Percentiles rank a stretch among this genome's conserved stretches.
Evolutionary conservation across 2,329 filamentous ascomycete genomes (phyloP).

Genomic region (Trichophyton rubrum): DNA sequence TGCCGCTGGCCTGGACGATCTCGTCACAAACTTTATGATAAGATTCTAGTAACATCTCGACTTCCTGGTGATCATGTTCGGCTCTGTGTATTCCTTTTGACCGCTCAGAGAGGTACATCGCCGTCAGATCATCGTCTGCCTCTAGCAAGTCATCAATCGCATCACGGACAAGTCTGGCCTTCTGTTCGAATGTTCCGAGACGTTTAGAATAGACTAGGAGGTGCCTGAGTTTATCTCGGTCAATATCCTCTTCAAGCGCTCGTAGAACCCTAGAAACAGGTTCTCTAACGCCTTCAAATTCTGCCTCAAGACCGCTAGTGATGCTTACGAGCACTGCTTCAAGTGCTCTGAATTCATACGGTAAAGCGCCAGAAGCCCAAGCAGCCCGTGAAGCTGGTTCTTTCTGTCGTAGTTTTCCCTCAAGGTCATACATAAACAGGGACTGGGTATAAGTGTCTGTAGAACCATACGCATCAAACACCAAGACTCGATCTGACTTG

Average conservation of each 20-base stretch:
- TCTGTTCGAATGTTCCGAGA: slow-evolving; percentile 93
- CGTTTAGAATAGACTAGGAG: slow-evolving; percentile 91
- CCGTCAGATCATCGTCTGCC: slow-evolving; percentile 84
- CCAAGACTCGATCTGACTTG: slow-evolving; percentile 82
- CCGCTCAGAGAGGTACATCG: slow-evolving; percentile 94
- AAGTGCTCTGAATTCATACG: slow-evolving; percentile 91
- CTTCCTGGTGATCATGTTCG: slow-evolving; percentile 84
- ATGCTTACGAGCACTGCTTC: slow-evolving; percentile 93
- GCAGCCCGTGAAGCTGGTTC: slow-evolving; percentile 37
- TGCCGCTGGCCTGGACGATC: slow-evolving; percentile 89
- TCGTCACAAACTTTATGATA: slow-evolving; percentile 98
- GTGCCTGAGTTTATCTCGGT: slow-evolving; percentile 80
- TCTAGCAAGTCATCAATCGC: slow-evolving; percentile 92
- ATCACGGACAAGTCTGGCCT: slow-evolving; percentile 83
- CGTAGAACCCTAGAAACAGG: slow-evolving; percentile 79
- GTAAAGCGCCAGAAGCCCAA: slow-evolving; percentile 45
- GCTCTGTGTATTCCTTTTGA: slow-evolving; percentile 57
- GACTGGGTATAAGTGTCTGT: slow-evolving; percentile 92
- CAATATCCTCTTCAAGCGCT: slow-evolving; percentile 92
- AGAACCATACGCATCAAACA: slow-evolving; percentile 93
- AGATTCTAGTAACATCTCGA: slow-evolving; percentile 91
- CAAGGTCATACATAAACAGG: slow-evolving; percentile 93
- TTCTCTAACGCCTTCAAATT: slow-evolving; percentile 87
- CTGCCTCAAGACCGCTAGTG: slow-evolving; percentile 78
- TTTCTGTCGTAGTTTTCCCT: slow-evolving; percentile 82